Evolutionary conservation across 768 basidiomycete species (phyloP).

Genomic region (Mrakia frigida): DNA sequence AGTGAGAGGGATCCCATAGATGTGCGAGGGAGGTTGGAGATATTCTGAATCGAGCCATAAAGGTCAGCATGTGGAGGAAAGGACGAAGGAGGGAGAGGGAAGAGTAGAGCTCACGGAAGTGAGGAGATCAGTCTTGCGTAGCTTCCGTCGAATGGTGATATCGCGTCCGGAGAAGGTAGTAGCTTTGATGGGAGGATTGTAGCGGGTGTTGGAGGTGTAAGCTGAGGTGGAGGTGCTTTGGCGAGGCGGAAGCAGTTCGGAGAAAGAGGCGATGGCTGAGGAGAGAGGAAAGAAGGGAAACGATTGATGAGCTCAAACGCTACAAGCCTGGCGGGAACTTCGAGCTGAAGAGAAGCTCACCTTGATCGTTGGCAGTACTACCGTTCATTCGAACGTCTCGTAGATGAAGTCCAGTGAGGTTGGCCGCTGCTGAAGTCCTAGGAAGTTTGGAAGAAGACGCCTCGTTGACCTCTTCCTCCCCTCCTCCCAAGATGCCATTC

Average conservation of each 20-base stretch:
- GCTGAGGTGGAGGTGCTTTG: slow-evolving; percentile 13
- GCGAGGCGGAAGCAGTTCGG: slow-evolving; percentile 11
- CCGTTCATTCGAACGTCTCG: background rate
- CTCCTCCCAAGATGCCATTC: slow-evolving; percentile 16
- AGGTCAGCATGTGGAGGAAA: background rate
- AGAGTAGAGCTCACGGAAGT: background rate
- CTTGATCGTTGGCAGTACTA: background rate
- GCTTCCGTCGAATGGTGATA: slow-evolving; percentile 5
- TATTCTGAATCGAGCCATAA: background rate
- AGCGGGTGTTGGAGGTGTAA: background rate
- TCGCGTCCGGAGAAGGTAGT: slow-evolving; percentile 14
- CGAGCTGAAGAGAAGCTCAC: background rate
- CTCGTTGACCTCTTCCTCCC: background rate
- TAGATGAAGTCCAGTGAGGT: background rate
- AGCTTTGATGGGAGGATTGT: background rate
- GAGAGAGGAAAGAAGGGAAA: background rate
- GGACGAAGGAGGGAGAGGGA: background rate
- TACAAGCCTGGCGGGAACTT: too few species aligned
- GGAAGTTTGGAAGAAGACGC: background rate
- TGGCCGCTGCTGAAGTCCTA: slow-evolving; percentile 5
- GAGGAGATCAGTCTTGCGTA: background rate
- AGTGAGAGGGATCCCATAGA: slow-evolving; percentile 4
- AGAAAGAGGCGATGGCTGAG: slow-evolving; percentile 10
- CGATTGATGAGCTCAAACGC: slow-evolving; percentile 4
- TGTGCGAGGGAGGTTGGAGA: slow-evolving; percentile 24